phyloP scores from a whole-genome alignment of 495 filamentous ascomycete species.

The Aspergillus nanangensis region DNA sequence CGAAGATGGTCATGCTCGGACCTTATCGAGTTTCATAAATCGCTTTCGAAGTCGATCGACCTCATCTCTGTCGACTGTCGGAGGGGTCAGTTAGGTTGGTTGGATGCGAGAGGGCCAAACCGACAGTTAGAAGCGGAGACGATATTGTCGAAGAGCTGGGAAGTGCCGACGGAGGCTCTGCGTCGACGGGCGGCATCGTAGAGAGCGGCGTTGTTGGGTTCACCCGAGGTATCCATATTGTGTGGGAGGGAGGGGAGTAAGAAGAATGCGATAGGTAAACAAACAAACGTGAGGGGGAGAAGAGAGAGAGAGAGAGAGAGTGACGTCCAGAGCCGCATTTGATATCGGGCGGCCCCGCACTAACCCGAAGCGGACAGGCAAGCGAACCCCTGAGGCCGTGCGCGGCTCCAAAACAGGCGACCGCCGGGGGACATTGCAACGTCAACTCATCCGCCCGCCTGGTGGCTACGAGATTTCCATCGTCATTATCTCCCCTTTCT shows the following conservation, averaged over 20 bases:
- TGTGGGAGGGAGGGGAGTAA: background rate
- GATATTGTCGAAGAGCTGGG: constrained; percentile 88
- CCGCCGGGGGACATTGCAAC: constrained; percentile 48
- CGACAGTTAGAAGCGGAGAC: constrained; percentile 93
- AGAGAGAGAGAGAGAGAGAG: background rate
- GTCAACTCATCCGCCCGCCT: constrained; percentile 59
- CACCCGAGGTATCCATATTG: constrained; percentile 31
- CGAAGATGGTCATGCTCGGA: constrained; percentile 24
- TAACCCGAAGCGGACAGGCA: constrained; percentile 38
- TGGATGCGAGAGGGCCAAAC: background rate
- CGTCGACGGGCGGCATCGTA: constrained; percentile 47
- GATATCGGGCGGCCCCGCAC: constrained; percentile 47
- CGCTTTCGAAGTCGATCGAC: constrained; percentile 92
- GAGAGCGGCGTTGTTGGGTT: constrained; percentile 47
- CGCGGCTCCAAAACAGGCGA: constrained; percentile 42
- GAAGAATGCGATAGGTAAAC: background rate
- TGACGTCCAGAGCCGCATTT: constrained; percentile 19
- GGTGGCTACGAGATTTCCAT: constrained; percentile 36
- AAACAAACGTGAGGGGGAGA: constrained; percentile 5
- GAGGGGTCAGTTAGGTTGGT: constrained; percentile 5
- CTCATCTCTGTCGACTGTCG: constrained; percentile 88
- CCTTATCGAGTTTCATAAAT: constrained; percentile 99
- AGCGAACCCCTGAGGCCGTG: constrained; percentile 50
- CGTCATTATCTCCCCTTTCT: constrained; percentile 55
- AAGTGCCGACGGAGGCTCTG: constrained; percentile 68